Base-by-base conservation (phyloP, 371 early-diverging fungal genomes). In the Mycotypha africana region DNA sequence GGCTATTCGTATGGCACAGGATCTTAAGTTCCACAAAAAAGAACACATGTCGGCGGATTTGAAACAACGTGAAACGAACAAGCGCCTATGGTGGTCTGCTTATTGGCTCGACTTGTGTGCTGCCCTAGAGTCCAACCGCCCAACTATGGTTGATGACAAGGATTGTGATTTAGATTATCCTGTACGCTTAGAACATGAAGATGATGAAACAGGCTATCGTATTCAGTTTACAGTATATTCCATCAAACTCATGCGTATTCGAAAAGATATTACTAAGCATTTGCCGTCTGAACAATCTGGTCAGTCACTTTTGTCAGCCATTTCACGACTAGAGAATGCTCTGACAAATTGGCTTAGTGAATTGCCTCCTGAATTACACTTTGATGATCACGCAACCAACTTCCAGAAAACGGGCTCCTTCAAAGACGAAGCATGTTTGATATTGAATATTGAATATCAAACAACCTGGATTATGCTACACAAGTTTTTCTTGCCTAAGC, bases 1-100 rank as follows among this genome's bases (percentile, higher is more conserved):
- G 33, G 81, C 78, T 1, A 76, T 78, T 22, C 73, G 81, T 9
- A 80, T 80, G 81, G 81, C 81, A 2, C 78, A 80, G 43, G 78
- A 78, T 44, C 63, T 80, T 20, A 74, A 73, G 32, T 64, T 74
- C 9, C 76, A 80, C 40, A 69, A 74, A 33, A 70, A 67, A 45
- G 62, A 61, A 5, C 62, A 66, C 40, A 62, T 68, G 62, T 55
- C 67, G 2, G 55, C 58, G 19, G 70, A 73, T 44, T 55, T 63
- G 4, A 58, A 63, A 16, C 74, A 78, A 38, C 53, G 68, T 11
- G 76, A 80, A 51, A 66, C 65, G 19, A 74, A 72, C 38, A 78
- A 78, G 44, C 76, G 74, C 1, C 54, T 80, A 11, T 80, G 81
- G 81, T 80, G 79, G 79, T 73, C 79, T 4, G 74, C 73, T 24